These are phyloP conservation scores for Chaetothyriales sp. DNA, from an alignment of 2,329 filamentous ascomycete genomes.

Conservation along the genomic window DNA sequence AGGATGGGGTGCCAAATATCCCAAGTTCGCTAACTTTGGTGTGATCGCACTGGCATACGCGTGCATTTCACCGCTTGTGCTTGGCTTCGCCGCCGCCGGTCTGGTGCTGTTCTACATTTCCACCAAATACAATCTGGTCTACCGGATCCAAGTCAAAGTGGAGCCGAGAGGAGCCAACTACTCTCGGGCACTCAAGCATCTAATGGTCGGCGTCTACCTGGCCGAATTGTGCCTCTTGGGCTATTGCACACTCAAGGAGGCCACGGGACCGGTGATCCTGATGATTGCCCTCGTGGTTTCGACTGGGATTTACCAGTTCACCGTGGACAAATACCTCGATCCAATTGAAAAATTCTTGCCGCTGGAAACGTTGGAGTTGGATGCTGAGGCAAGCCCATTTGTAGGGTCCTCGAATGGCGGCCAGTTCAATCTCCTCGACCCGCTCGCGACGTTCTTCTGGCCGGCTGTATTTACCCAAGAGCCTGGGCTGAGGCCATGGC, in stretches of 20 bases:
- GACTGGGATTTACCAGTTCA: constrained; percentile 59
- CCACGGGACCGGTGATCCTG: constrained; percentile 50
- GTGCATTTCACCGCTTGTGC: constrained; percentile 70
- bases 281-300: constrained; percentile 64
- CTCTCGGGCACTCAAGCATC: constrained; percentile 69
- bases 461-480: constrained; percentile 14
- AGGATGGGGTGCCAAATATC: constrained; percentile 75
- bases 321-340: constrained; percentile 32
- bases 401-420: too few species aligned
- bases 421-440: constrained; percentile 40
- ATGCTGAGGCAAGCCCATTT: constrained; percentile 29
- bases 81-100: constrained; percentile 67
- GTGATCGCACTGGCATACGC: constrained; percentile 79
- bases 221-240: constrained; percentile 74
- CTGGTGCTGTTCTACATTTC: constrained; percentile 71
- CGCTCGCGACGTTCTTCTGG: constrained; percentile 49
- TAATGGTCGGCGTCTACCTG: constrained; percentile 73
- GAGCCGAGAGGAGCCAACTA: constrained; percentile 85
- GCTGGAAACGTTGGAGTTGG: constrained; percentile 38
- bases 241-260: constrained; percentile 47
- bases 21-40: constrained; percentile 67
- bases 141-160: constrained; percentile 65
- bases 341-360: constrained; percentile 54
- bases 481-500: constrained; percentile 14
- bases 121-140: constrained; percentile 82